Percentiles rank a stretch among this genome's conserved stretches.
Evolutionary conservation across 75 land plant genomes (phyloP).

Genomic region (Pinus tabuliformis): DNA sequence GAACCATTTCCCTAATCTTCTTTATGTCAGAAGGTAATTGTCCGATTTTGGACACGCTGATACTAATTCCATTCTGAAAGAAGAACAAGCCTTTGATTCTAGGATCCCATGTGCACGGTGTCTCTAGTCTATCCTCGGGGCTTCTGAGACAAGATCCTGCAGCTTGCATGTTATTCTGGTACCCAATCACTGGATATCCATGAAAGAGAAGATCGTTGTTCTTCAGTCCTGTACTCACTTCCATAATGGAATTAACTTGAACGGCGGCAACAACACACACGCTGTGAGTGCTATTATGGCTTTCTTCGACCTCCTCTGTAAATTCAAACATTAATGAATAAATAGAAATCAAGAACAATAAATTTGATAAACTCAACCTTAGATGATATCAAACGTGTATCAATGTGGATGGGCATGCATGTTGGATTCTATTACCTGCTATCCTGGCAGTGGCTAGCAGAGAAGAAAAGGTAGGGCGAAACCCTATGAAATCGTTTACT

Average conservation of each 20-base stretch:
- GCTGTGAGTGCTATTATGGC: background rate
- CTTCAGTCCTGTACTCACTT: conserved; percentile 9
- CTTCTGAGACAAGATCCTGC: conserved; percentile 10
- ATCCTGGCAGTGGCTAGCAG: too few species aligned
- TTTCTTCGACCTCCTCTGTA: conserved; percentile 28
- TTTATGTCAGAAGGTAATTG: background rate
- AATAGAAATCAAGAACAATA: too few species aligned
- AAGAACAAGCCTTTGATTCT: too few species aligned
- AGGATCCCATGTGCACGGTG: conserved; percentile 10
- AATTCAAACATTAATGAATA: background rate
- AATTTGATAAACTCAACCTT: too few species aligned
- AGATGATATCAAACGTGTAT: too few species aligned
- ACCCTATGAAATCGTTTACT: too few species aligned
- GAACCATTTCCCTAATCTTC: conserved; percentile 8
- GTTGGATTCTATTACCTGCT: too few species aligned
- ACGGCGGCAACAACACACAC: conserved; percentile 9
- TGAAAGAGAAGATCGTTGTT: conserved; percentile 17
- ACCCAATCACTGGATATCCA: conserved; percentile 36
- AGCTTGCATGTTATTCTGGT: conserved; percentile 22
- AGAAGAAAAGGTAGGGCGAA: too few species aligned
- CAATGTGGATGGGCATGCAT: too few species aligned
- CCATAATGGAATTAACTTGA: background rate
- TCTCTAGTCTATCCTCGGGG: background rate
- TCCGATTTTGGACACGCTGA: too few species aligned
- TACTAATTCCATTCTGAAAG: too few species aligned